Evolutionary conservation across 208 protist species (phyloP).

Genomic region (Plasmodiophora brassicae): DNA sequence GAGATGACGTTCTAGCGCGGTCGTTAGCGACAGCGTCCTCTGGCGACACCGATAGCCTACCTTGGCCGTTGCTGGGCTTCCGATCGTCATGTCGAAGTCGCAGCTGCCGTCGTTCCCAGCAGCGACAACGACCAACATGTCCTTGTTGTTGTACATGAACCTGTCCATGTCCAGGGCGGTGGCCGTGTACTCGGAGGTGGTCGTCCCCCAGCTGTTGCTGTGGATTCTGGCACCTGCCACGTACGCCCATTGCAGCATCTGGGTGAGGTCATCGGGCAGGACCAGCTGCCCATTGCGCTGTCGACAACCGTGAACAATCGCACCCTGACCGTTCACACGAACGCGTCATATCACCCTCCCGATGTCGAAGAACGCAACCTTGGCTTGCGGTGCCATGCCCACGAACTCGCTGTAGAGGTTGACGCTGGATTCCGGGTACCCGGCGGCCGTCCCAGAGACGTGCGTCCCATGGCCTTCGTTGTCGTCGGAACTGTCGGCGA

Average conservation of each 20-base stretch:
- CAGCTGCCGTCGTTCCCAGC: slow-evolving; percentile 1
- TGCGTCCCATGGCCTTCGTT: slow-evolving; percentile 37
- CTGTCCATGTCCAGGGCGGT: not conserved
- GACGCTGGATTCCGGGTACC: not conserved
- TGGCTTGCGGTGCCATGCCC: not conserved
- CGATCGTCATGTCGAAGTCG: not conserved
- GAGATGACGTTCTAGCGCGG: not conserved
- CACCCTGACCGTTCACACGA: not conserved
- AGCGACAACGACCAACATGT: not conserved
- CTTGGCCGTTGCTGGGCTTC: not conserved
- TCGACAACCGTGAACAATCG: not conserved
- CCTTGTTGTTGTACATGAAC: not conserved
- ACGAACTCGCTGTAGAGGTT: not conserved
- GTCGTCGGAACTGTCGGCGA: not conserved
- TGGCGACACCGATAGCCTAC: too few species aligned
- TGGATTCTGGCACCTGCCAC: not conserved
- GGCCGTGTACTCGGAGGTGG: not conserved
- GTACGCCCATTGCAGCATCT: not conserved
- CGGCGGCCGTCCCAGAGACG: slow-evolving; percentile 8
- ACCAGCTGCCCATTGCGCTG: not conserved
- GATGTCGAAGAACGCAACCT: not conserved
- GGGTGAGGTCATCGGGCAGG: not conserved
- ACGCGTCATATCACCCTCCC: not conserved
- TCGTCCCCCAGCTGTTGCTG: slow-evolving; percentile 27
- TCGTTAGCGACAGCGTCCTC: too few species aligned